phyloP scores from a whole-genome alignment of 306 rosid species.

The Hylodesmum podocarpum region DNA sequence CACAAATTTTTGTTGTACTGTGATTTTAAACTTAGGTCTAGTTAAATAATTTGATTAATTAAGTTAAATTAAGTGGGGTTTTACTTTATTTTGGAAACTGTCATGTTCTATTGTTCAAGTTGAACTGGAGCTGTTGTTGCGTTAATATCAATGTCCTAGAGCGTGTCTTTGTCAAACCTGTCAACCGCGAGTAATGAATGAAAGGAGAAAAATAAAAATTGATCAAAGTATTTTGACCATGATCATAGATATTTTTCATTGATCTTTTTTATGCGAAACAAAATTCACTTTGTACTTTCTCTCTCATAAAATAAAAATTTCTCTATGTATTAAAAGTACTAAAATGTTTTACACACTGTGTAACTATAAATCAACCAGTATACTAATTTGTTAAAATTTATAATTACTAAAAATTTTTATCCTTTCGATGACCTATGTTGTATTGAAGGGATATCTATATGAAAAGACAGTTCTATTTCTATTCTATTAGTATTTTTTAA shows the following conservation, averaged over 20 bases:
- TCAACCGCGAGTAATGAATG: not conserved
- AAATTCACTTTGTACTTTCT: too few species aligned
- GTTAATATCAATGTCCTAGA: not conserved
- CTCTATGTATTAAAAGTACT: too few species aligned
- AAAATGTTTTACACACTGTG: too few species aligned
- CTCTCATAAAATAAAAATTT: too few species aligned
- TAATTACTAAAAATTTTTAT: too few species aligned
- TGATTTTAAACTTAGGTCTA: not conserved
- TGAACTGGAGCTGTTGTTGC: not conserved
- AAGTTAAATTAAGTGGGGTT: not conserved
- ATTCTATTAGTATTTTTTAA: too few species aligned
- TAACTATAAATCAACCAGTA: too few species aligned
- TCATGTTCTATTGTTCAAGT: not conserved
- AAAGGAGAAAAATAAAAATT: too few species aligned
- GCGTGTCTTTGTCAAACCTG: not conserved
- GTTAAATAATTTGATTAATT: not conserved
- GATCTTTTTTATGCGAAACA: not conserved
- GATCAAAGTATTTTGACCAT: not conserved
- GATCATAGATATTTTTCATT: not conserved
- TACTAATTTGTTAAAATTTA: too few species aligned
- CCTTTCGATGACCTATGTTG: too few species aligned
- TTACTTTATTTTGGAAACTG: not conserved
- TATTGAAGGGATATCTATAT: too few species aligned
- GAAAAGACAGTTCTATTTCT: too few species aligned
- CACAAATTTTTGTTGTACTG: not conserved